Evolutionary conservation across 371 early-diverging fungal genomes (phyloP).

Genomic region (Umbelopsis sp.): DNA sequence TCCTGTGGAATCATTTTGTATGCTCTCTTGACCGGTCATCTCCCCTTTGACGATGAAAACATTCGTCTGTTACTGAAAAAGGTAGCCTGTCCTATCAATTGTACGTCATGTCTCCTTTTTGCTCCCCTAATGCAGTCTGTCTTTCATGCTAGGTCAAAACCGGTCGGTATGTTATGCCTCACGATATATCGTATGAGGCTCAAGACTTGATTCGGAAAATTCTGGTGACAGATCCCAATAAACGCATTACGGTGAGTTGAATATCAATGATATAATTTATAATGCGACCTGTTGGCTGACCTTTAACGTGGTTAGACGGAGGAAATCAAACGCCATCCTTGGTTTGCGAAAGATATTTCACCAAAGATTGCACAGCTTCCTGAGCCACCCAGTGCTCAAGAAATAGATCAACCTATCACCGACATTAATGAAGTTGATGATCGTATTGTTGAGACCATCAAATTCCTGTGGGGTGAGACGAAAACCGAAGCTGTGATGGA

Average conservation of each 20-base stretch:
- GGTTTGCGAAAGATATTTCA: conserved; percentile 37
- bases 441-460: conserved; percentile 41
- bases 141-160: conserved; percentile 55
- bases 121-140: not conserved
- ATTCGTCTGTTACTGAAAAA: conserved; percentile 59
- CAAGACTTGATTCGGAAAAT: conserved; percentile 62
- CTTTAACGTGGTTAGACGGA: conserved; percentile 27
- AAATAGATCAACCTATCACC: conserved; percentile 36
- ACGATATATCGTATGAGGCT: conserved; percentile 65
- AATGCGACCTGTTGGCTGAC: not conserved
- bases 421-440: conserved; percentile 39
- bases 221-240: conserved; percentile 48
- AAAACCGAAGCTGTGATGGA: conserved; percentile 39
- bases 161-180: conserved; percentile 64
- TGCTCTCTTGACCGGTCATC: conserved; percentile 67
- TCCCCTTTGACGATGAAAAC: conserved; percentile 83
- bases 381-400: conserved; percentile 35
- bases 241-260: conserved; percentile 45
- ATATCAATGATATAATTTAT: not conserved
- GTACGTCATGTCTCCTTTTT: not conserved
- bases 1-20: conserved; percentile 76
- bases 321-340: conserved; percentile 41
- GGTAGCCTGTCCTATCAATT: not conserved
- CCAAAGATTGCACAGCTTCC: conserved; percentile 28
- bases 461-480: conserved; percentile 49